A percentile compares a stretch with the other conserved stretches of the same genome.
Evolutionary conservation across 768 basidiomycete species (phyloP).

Genomic region (Pholiota microspora): DNA sequence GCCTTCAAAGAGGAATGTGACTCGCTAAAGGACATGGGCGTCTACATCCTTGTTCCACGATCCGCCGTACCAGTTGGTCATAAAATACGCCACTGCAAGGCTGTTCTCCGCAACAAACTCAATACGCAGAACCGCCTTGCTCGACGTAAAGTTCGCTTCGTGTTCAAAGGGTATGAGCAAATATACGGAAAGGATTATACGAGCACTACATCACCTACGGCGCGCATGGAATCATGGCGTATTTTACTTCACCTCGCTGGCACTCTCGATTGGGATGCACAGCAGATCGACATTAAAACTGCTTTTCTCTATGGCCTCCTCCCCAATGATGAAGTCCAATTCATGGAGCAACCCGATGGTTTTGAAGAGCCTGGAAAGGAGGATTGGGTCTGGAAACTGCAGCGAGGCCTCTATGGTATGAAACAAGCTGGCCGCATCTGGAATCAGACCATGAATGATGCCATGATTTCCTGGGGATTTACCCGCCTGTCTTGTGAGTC

Average conservation of each 20-base stretch:
- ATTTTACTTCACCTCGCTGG: conserved; percentile 35
- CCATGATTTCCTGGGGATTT: conserved; percentile 29
- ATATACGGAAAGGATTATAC: conserved; percentile 39
- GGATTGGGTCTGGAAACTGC: conserved; percentile 20
- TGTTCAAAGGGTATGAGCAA: conserved; percentile 42
- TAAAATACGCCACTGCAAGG: conserved; percentile 18
- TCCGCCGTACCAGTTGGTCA: conserved; percentile 14
- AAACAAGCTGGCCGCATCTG: conserved; percentile 20
- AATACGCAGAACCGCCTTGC: conserved; percentile 25
- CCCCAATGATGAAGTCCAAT: conserved; percentile 25
- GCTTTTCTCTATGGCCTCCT: conserved; percentile 35
- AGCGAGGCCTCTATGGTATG: conserved; percentile 8
- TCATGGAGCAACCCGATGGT: conserved; percentile 35
- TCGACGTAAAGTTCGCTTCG: conserved; percentile 35
- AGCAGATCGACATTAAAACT: conserved; percentile 27
- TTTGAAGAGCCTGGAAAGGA: conserved; percentile 26
- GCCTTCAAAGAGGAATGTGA: conserved; percentile 24
- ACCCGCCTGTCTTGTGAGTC: conserved; percentile 22
- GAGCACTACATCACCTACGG: conserved; percentile 39
- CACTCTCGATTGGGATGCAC: conserved; percentile 26
- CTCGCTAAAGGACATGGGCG: conserved; percentile 22
- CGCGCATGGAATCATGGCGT: conserved; percentile 36
- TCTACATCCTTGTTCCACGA: conserved; percentile 24
- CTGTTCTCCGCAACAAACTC: conserved; percentile 4
- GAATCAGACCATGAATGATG: conserved; percentile 29